A percentile compares a stretch with the other conserved stretches of the same genome.
phyloP scores from a whole-genome alignment of 768 basidiomycete species.

The Cystobasidium ongulense region DNA sequence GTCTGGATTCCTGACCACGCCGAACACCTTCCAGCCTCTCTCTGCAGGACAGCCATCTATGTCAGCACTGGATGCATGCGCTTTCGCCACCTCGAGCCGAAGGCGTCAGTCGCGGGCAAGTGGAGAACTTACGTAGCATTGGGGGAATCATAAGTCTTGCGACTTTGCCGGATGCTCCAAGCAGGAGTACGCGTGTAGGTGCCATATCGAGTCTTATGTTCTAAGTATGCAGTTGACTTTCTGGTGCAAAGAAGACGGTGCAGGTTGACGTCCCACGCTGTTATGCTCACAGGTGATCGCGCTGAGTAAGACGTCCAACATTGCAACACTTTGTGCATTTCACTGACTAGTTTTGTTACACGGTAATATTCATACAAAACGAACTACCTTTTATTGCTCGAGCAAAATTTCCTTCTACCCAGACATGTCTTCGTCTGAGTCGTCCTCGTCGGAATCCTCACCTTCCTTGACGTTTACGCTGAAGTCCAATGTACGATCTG shows the following conservation, averaged over 20 bases:
- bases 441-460: constrained; percentile 62
- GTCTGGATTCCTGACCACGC: constrained; percentile 9
- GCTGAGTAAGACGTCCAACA: too few relatives aligned
- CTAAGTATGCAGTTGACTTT: neutral
- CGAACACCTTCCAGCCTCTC: constrained; percentile 1
- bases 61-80: neutral
- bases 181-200: constrained; percentile 9
- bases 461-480: constrained; percentile 81
- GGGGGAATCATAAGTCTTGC: constrained; percentile 2
- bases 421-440: constrained; percentile 50
- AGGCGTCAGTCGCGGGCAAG: neutral
- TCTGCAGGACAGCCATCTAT: neutral
- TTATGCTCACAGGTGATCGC: too few relatives aligned
- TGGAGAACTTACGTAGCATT: neutral
- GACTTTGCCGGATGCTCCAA: constrained; percentile 25
- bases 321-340: neutral
- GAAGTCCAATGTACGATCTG: constrained; percentile 81
- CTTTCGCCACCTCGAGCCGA: neutral
- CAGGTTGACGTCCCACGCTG: too few relatives aligned
- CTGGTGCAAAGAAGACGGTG: neutral
- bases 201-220: neutral
- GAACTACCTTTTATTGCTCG: neutral
- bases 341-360: neutral
- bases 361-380: neutral
- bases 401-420: constrained; percentile 30